A percentile compares a stretch with the other conserved stretches of the same genome.
Conservation (phyloP, 164 flowering plant genomes). For the Vitis rupestris region DNA sequence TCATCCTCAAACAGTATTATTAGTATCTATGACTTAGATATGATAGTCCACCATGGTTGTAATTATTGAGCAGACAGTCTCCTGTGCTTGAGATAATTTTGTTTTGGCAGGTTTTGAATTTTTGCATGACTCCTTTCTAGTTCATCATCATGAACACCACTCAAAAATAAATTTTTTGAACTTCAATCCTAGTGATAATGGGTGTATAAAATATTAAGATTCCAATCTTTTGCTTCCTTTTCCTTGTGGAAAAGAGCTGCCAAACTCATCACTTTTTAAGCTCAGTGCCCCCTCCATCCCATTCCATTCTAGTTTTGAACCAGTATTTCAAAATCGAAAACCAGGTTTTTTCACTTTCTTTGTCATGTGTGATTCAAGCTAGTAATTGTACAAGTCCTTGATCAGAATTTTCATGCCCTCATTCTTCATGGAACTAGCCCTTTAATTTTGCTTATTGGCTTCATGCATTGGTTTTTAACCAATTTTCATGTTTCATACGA, state of each 20-base stretch:
- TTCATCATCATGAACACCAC: constrained; percentile 16
- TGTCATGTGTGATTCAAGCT: no score
- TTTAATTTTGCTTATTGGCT: no score
- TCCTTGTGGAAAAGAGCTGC: background rate
- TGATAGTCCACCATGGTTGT: constrained; percentile 18
- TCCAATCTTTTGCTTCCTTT: constrained; percentile 6
- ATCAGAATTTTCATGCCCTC: no score
- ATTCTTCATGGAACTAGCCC: no score
- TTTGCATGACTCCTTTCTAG: constrained; percentile 6
- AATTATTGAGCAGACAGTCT: background rate
- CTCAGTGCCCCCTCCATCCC: background rate
- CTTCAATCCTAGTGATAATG: constrained; percentile 12
- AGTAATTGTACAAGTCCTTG: no score
- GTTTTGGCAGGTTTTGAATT: background rate
- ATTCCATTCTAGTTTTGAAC: no score
- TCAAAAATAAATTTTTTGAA: constrained; percentile 3
- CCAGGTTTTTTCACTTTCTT: no score
- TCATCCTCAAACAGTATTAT: no score
- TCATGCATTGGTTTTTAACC: no score
- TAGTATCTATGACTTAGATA: background rate
- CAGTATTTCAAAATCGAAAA: no score
- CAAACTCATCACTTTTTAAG: background rate
- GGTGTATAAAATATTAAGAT: constrained; percentile 8
- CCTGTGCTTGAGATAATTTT: constrained; percentile 8
- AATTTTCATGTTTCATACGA: no score